phyloP scores from a whole-genome alignment of 352 stramenopile genomes.

The Pythium coloratum region DNA sequence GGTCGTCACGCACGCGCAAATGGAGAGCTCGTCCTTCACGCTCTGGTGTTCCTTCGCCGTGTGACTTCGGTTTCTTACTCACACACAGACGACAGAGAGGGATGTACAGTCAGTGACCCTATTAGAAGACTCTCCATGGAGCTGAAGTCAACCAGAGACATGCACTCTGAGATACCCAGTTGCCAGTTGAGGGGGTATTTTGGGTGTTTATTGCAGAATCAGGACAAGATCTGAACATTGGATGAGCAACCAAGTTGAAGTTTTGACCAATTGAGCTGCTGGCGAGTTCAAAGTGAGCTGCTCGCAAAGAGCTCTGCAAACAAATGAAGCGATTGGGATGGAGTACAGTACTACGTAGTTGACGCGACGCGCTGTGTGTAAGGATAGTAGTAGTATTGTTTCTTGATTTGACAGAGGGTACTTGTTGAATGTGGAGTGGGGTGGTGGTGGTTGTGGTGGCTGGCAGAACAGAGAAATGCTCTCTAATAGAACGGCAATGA shows the following conservation, averaged over 20 bases:
- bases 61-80: slow-evolving; percentile 26
- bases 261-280: not conserved
- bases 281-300: not conserved
- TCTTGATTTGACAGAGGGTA: not conserved
- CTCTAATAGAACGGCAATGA: not conserved
- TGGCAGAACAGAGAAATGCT: not conserved
- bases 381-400: slow-evolving; percentile 1
- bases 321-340: too few relatives aligned
- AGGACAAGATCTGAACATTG: not conserved
- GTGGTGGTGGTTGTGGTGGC: not conserved
- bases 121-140: slow-evolving; percentile 10
- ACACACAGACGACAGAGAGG: slow-evolving; percentile 6
- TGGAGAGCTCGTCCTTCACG: not conserved
- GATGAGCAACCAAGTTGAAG: not conserved
- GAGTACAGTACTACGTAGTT: too few relatives aligned
- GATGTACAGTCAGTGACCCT: slow-evolving; percentile 1
- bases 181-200: not conserved
- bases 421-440: not conserved
- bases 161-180: slow-evolving; percentile 2
- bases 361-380: too few relatives aligned
- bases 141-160: slow-evolving; percentile 1
- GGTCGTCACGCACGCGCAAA: not conserved
- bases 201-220: slow-evolving; percentile 3
- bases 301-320: not conserved
- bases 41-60: slow-evolving; percentile 6